Conservation (phyloP, 495 filamentous ascomycete species). For the Podospora sp. region DNA sequence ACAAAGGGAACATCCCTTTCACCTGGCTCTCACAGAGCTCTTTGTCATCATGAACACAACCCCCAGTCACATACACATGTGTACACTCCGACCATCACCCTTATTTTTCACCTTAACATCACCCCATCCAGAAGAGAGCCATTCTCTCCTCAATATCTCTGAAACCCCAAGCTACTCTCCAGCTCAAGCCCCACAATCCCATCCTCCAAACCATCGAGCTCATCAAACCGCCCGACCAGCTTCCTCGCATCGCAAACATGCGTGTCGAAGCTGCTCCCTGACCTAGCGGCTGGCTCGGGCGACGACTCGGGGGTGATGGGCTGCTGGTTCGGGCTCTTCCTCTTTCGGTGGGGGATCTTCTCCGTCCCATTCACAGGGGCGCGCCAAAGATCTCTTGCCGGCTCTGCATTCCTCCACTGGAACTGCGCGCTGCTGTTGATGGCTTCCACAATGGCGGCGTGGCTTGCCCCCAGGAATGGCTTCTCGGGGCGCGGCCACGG, state of each 20-base stretch:
- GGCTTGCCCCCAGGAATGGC: constrained; percentile 30
- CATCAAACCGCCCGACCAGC: constrained; percentile 23
- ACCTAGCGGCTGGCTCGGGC: constrained; percentile 25
- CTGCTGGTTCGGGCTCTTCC: constrained; percentile 18
- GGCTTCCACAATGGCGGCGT: constrained; percentile 19
- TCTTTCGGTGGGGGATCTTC: constrained; percentile 10
- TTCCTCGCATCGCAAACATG: constrained; percentile 26
- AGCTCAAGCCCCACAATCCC: constrained; percentile 30
- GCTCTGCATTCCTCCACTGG: constrained; percentile 5
- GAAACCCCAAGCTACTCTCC: constrained; percentile 32
- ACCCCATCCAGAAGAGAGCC: too few species aligned
- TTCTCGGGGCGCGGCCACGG: constrained; percentile 29
- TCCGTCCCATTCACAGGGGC: not conserved
- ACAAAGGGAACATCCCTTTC: too few species aligned
- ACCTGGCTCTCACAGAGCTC: too few species aligned
- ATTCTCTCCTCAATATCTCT: constrained; percentile 18
- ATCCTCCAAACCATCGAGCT: constrained; percentile 23
- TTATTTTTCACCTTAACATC: too few species aligned
- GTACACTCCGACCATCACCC: too few species aligned
- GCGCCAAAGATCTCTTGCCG: constrained; percentile 11
- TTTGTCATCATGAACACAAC: too few species aligned
- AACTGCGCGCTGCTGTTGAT: constrained; percentile 14
- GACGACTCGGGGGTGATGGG: constrained; percentile 32
- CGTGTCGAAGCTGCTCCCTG: constrained; percentile 12
- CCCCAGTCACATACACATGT: too few species aligned